Evolutionary conservation across 768 basidiomycete genomes (phyloP).

Genomic region (Xerocomellus intermedius): DNA sequence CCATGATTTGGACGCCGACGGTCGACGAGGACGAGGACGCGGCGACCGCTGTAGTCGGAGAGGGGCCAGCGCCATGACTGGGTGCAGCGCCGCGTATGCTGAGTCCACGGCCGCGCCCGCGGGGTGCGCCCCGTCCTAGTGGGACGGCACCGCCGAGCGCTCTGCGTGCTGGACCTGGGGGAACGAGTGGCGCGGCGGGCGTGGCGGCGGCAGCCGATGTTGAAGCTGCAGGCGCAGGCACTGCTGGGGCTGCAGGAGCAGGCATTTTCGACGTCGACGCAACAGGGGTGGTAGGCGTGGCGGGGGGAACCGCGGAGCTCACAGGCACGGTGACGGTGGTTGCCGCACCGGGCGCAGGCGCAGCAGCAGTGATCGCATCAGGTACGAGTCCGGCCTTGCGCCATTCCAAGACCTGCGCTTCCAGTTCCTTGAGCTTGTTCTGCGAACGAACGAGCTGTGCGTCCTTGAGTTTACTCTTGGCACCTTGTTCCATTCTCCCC

Average conservation of each 20-base stretch:
- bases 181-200: slow-evolving; percentile 19
- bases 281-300: slow-evolving; percentile 29
- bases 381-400: slow-evolving; percentile 50
- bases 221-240: slow-evolving; percentile 20
- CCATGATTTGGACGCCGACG: slow-evolving; percentile 56
- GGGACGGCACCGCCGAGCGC: slow-evolving; percentile 30
- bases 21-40: slow-evolving; percentile 28
- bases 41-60: slow-evolving; percentile 26
- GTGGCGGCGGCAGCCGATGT: slow-evolving; percentile 15
- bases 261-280: slow-evolving; percentile 24
- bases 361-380: slow-evolving; percentile 29
- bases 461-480: slow-evolving; percentile 71
- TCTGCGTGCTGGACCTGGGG: slow-evolving; percentile 32
- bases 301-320: slow-evolving; percentile 14
- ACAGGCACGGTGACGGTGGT: slow-evolving; percentile 14
- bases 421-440: slow-evolving; percentile 63
- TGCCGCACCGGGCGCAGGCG: slow-evolving; percentile 16
- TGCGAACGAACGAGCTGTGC: slow-evolving; percentile 61
- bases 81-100: slow-evolving; percentile 33
- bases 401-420: slow-evolving; percentile 59
- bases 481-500: slow-evolving; percentile 60
- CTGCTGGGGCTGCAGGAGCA: slow-evolving; percentile 8
- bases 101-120: slow-evolving; percentile 28
- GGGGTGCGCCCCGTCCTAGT: slow-evolving; percentile 38
- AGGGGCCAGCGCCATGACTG: slow-evolving; percentile 11